phyloP scores from a whole-genome alignment of 768 basidiomycete species.

The Russula emetica region DNA sequence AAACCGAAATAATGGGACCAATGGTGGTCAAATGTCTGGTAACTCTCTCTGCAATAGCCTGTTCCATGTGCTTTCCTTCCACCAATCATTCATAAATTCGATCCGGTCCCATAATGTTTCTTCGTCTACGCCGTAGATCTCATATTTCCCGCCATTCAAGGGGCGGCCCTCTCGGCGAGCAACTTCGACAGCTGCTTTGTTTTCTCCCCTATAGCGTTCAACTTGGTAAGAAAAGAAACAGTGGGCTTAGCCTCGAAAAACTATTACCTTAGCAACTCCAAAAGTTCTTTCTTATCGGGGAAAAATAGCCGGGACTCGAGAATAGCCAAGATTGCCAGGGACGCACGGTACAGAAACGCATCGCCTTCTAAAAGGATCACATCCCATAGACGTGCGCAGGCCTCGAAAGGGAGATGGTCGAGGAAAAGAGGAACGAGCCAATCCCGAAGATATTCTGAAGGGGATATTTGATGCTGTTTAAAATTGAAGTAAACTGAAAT shows the following conservation, averaged over 20 bases:
- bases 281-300: conserved; percentile 72
- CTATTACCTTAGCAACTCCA: conserved; percentile 72
- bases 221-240: conserved; percentile 3
- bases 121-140: conserved; percentile 82
- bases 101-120: conserved; percentile 82
- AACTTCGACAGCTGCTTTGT: conserved; percentile 76
- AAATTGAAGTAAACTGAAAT: conserved; percentile 87
- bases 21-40: conserved; percentile 56
- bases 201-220: conserved; percentile 58
- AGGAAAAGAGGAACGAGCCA: conserved; percentile 82
- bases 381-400: conserved; percentile 87
- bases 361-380: conserved; percentile 85
- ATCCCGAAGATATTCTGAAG: conserved; percentile 72
- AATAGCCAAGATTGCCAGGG: conserved; percentile 77
- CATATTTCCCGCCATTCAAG: conserved; percentile 72
- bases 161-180: conserved; percentile 65
- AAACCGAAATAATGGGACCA: not conserved
- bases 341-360: conserved; percentile 80
- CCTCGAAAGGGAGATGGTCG: conserved; percentile 86
- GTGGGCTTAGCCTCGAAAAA: conserved; percentile 10
- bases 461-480: conserved; percentile 88
- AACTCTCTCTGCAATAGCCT: conserved; percentile 77
- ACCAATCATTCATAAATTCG: conserved; percentile 82
- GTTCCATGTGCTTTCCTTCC: conserved; percentile 89
- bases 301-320: conserved; percentile 86